A percentile compares a stretch with the other conserved stretches of the same genome.
These are phyloP conservation scores for Mycena alexandri DNA, from an alignment of 768 basidiomycete genomes.

Conservation along the genomic window DNA sequence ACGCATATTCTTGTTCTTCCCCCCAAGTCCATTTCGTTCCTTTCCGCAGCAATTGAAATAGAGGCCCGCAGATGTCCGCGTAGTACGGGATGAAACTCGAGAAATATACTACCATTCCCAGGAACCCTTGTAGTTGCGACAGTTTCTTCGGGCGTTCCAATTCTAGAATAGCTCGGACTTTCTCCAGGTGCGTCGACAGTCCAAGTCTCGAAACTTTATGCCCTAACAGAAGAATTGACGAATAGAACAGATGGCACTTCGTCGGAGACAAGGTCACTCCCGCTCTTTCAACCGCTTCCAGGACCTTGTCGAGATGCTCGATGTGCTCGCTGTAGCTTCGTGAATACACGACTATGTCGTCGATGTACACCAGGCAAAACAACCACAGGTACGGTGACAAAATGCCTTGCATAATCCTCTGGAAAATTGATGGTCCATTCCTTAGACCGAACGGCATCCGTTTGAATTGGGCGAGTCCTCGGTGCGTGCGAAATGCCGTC, in stretches of 20 bases:
- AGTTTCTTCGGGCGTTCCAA: constrained; percentile 1
- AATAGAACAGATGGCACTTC: constrained; percentile 11
- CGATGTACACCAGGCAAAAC: neutral
- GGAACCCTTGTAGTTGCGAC: constrained; percentile 36
- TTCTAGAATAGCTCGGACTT: constrained; percentile 13
- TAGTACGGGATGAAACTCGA: constrained; percentile 23
- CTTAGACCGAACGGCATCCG: neutral
- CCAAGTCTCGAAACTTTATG: constrained; percentile 5
- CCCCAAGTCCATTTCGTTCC: neutral
- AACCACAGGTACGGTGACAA: neutral
- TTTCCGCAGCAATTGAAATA: constrained; percentile 12
- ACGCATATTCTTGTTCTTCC: neutral
- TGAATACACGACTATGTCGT: neutral
- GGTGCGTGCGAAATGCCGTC: neutral
- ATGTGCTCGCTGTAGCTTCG: neutral
- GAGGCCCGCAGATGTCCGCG: constrained; percentile 16
- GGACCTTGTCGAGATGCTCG: neutral
- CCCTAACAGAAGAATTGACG: constrained; percentile 4
- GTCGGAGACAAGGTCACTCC: neutral
- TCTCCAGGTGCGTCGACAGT: constrained; percentile 25
- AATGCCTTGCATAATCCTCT: neutral
- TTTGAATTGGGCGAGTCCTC: neutral
- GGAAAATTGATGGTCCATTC: neutral
- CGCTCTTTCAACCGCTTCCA: neutral
- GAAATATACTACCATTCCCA: constrained; percentile 35